Percentiles rank a stretch among this genome's conserved stretches.
These are phyloP conservation scores for Oryza officinalis DNA, from an alignment of 176 grass and related monocot species.

Conservation along the genomic window DNA sequence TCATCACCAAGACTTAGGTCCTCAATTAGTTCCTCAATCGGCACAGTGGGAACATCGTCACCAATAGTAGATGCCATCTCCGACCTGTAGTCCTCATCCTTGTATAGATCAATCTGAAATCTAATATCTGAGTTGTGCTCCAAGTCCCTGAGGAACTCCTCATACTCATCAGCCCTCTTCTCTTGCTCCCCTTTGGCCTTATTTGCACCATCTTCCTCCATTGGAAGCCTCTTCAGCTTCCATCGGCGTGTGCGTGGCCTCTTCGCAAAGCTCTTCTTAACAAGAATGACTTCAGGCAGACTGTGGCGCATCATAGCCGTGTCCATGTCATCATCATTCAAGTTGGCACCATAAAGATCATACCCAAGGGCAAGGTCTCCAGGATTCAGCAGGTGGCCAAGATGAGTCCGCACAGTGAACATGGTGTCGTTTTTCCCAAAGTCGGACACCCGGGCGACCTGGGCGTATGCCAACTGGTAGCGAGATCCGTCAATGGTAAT, in stretches of 20 bases:
- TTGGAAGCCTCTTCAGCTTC: slow-evolving; percentile 70
- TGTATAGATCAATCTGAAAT: slow-evolving; percentile 61
- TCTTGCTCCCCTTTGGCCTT: slow-evolving; percentile 72
- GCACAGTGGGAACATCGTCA: slow-evolving; percentile 68
- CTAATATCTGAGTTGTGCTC: slow-evolving; percentile 53
- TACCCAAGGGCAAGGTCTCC: slow-evolving; percentile 88
- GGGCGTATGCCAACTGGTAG: slow-evolving; percentile 68
- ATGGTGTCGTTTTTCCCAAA: slow-evolving; percentile 83
- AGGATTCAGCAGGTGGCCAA: slow-evolving; percentile 75
- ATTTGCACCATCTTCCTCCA: slow-evolving; percentile 53
- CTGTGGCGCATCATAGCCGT: slow-evolving; percentile 48
- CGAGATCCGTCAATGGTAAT: slow-evolving; percentile 61
- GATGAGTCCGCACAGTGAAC: slow-evolving; percentile 74
- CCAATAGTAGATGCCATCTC: slow-evolving; percentile 79
- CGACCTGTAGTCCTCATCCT: slow-evolving; percentile 72
- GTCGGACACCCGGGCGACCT: slow-evolving; percentile 71
- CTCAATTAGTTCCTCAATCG: slow-evolving; percentile 74
- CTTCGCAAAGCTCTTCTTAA: slow-evolving; percentile 97
- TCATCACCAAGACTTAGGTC: slow-evolving; percentile 61
- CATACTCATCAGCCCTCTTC: slow-evolving; percentile 67
- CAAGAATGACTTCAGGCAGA: slow-evolving; percentile 77
- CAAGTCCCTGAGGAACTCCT: slow-evolving; percentile 60
- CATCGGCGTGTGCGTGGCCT: slow-evolving; percentile 45
- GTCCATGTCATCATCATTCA: slow-evolving; percentile 74
- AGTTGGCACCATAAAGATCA: slow-evolving; percentile 76